Base-by-base conservation (phyloP, 805 yeast species). In the Pichia deserticola region DNA sequence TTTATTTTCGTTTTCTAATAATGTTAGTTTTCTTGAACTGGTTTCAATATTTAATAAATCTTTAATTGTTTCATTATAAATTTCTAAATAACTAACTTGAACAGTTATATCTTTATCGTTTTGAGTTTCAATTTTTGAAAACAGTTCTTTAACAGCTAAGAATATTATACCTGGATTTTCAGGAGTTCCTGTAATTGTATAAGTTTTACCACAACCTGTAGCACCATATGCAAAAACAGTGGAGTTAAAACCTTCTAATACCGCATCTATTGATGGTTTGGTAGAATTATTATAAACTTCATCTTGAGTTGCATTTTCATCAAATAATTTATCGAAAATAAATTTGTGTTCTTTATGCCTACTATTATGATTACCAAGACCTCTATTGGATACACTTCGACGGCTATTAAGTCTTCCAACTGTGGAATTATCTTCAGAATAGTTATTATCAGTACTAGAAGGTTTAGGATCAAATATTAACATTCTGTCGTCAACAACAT, bases 191-290 rank as follows among this genome's bases (percentile, higher is more conserved):
- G 84, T 78, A 34, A 90, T 86, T 0, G 98, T 90, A 63, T 85
- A 89, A 0, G 97, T 90, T 62, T 90, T 90, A n/a, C 98, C 98
- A 65, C 97, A 90, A 0, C 98, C 98, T 0, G 98, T 90, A 32
- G 98, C 95, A 1, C 98, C 98, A 63, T 90, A 90, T 0, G 98
- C 97, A 70, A 90, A 90, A 0, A 90, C 88, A 0, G 97, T 89
- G 6, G 96, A 84, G 63, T 92, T 89, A 66, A 72, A 87, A 0
- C 97, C 98, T 53, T 86, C 93, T 40, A 90, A 64, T 0, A 89
- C 81, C 38, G 83, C 76, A 52, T 82, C 88, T 7, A 90, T 70
- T 44, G 89, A 69, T 0, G 95, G 92, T 45, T 74, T 70, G 0
- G 95, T 79, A 0, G 96, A 87, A 33, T 66, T 64, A 29, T 69